Percentiles rank a stretch among this genome's conserved stretches.
Conservation (phyloP, 2,329 filamentous ascomycete genomes). For the Xylaria sp. region DNA sequence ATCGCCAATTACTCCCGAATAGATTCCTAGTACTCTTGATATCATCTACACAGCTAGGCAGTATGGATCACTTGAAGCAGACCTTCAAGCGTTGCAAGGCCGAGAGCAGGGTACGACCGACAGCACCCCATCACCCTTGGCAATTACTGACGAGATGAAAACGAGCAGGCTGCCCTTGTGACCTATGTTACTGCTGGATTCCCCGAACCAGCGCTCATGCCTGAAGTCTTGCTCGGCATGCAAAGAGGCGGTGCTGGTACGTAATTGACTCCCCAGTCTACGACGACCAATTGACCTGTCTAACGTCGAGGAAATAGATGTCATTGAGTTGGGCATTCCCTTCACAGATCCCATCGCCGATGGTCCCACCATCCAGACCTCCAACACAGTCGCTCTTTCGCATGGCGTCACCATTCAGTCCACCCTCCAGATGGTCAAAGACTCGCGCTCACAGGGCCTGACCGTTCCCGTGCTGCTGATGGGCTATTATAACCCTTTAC, state of each 20-base stretch:
- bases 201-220: conserved; percentile 80
- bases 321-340: conserved; percentile 94
- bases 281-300: conserved; percentile 14
- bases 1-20: too few relatives aligned
- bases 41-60: conserved; percentile 34
- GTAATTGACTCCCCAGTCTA: conserved; percentile 34
- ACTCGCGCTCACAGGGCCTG: conserved; percentile 78
- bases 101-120: conserved; percentile 56
- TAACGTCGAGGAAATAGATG: conserved; percentile 60
- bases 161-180: conserved; percentile 76
- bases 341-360: conserved; percentile 99
- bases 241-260: conserved; percentile 90
- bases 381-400: conserved; percentile 87
- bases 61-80: conserved; percentile 63
- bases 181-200: conserved; percentile 97
- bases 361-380: conserved; percentile 93
- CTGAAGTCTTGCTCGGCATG: conserved; percentile 84
- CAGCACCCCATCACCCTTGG: not conserved
- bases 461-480: conserved; percentile 87
- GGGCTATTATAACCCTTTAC: conserved; percentile 98
- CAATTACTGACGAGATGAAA: not conserved
- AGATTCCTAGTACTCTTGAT: too few relatives aligned
- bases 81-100: conserved; percentile 67
- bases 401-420: conserved; percentile 86
- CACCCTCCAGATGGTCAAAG: conserved; percentile 82